Percentiles rank a stretch among this genome's conserved stretches.
Evolutionary conservation across 306 rosid genomes (phyloP).

Genomic region (Rosa multiflora): DNA sequence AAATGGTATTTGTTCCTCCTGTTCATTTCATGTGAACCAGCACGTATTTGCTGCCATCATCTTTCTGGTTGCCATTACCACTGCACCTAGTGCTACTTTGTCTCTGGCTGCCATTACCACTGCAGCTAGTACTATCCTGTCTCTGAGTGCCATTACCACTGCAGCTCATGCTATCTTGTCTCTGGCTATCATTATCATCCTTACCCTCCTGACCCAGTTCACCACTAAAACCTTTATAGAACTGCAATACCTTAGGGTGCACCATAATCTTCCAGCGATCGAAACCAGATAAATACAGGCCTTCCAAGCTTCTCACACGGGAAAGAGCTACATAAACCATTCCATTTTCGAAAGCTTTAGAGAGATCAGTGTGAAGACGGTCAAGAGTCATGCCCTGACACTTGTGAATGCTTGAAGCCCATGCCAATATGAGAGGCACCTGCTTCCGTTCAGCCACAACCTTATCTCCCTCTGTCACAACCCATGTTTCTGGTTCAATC

Average conservation of each 20-base stretch:
- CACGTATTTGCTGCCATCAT: background rate
- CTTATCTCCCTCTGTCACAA: conserved; percentile 30
- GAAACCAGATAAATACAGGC: conserved; percentile 47
- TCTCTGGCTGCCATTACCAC: background rate
- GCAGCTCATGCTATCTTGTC: conserved; percentile 11
- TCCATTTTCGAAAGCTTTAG: conserved; percentile 46
- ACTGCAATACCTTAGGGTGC: conserved; percentile 42
- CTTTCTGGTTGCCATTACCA: background rate
- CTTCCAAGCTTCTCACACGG: conserved; percentile 45
- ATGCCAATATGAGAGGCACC: conserved; percentile 54
- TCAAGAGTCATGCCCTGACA: conserved; percentile 65
- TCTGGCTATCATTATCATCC: conserved; percentile 16
- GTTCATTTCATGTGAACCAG: background rate
- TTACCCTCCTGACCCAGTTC: conserved; percentile 8
- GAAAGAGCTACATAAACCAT: conserved; percentile 60
- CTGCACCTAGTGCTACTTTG: conserved; percentile 7
- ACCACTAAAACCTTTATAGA: conserved; percentile 28
- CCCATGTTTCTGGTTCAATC: conserved; percentile 41
- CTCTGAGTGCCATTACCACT: background rate
- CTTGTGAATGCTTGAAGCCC: conserved; percentile 63
- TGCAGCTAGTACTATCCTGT: conserved; percentile 8
- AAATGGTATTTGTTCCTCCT: background rate
- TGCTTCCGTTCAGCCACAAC: conserved; percentile 48
- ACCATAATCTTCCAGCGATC: conserved; percentile 33
- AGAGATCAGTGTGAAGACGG: conserved; percentile 37